Evolutionary conservation across 805 yeast species (phyloP).

Genomic region (Torulaspora gathmanii): DNA sequence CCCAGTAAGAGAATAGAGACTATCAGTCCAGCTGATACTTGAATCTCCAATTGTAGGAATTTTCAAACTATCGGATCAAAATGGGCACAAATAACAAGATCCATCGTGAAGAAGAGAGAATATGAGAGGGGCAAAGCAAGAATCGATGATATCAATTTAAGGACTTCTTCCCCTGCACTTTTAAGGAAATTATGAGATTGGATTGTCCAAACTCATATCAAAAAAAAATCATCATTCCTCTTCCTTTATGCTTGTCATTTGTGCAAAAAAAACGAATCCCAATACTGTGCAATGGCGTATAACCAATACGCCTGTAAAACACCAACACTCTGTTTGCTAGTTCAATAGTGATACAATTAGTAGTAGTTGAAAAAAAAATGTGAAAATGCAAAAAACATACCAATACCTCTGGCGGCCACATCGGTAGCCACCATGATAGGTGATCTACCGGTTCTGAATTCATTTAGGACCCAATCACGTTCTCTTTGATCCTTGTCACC

Average conservation of each 20-base stretch:
- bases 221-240: neutral
- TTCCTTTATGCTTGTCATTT: constrained; percentile 6
- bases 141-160: neutral
- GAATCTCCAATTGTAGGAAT: constrained; percentile 1
- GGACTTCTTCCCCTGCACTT: no score
- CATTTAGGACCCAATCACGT: constrained; percentile 97
- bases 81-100: constrained; percentile 12
- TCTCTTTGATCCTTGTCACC: constrained; percentile 98
- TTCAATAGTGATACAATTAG: constrained; percentile 7
- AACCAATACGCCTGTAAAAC: constrained; percentile 8
- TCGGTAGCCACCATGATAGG: constrained; percentile 99
- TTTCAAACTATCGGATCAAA: constrained; percentile 5
- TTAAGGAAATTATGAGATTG: no score
- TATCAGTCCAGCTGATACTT: constrained; percentile 10
- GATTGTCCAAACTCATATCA: neutral
- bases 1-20: neutral
- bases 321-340: constrained; percentile 15
- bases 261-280: constrained; percentile 10
- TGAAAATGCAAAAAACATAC: constrained; percentile 53
- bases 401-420: constrained; percentile 99
- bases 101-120: constrained; percentile 6
- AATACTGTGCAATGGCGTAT: constrained; percentile 10
- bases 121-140: neutral
- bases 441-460: constrained; percentile 86
- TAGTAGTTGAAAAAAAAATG: constrained; percentile 16